These are phyloP conservation scores for Ascoidea tarda DNA, from an alignment of 805 yeast species.

Conservation along the genomic window DNA sequence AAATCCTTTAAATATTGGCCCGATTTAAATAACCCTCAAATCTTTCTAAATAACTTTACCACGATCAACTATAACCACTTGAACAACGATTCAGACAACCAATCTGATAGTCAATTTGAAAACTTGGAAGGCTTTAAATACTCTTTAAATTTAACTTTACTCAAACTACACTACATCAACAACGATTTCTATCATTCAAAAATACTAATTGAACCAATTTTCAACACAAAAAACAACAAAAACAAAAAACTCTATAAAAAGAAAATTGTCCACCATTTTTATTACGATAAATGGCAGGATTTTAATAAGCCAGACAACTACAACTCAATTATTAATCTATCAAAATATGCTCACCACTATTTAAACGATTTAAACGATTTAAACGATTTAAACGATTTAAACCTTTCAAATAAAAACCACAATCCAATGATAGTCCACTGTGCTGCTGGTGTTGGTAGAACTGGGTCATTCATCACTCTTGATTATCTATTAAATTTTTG, in stretches of 20 bases:
- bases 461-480: constrained; percentile 74
- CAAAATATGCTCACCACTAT: constrained; percentile 13
- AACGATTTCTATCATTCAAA: constrained; percentile 2
- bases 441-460: constrained; percentile 94
- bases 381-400: not conserved
- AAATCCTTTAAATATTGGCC: constrained; percentile 83
- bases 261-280: constrained; percentile 42
- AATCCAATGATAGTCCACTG: constrained; percentile 68
- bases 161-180: not conserved
- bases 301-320: constrained; percentile 47
- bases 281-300: constrained; percentile 74
- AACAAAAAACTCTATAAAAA: constrained; percentile 1
- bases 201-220: constrained; percentile 3
- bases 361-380: not conserved
- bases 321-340: constrained; percentile 30
- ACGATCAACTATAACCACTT: too few relatives aligned
- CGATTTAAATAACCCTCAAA: constrained; percentile 22
- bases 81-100: not conserved
- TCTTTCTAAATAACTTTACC: too few relatives aligned
- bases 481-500: constrained; percentile 28
- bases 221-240: not conserved
- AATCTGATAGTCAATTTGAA: not conserved
- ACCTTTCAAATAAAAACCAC: constrained; percentile 1
- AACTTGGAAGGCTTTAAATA: constrained; percentile 4
- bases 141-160: constrained; percentile 2